Base-by-base conservation (phyloP, 2,329 filamentous ascomycete species). In the Fusarium lateritium region DNA sequence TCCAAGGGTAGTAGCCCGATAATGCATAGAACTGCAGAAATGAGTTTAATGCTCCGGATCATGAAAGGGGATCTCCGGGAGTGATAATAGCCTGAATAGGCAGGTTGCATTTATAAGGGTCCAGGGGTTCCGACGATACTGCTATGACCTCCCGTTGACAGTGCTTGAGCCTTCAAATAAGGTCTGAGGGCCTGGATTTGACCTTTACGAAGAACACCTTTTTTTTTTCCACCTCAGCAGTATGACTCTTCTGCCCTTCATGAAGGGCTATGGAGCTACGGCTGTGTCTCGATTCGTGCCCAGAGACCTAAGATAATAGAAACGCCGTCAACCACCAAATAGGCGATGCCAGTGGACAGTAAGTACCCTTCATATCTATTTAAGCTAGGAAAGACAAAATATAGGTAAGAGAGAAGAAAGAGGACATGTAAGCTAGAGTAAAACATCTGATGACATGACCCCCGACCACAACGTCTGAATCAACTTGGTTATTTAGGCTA, bases 261-360 rank as follows among this genome's bases (percentile, higher is more conserved):
- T 19, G 19, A 19, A 19, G 3, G 19, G 19, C 19, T 19, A 19
- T 19, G 19, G 3, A 19, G 19, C 19, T 3, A 19, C 3, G 19
- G 19, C 2, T 3, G 19, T 19, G 19, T 19, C 19, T 19, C 19
- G 19, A 19, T 49, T 17, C 36, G 34, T 4, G 36, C 19, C 54
- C 54, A 50, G 6, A 50, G 22, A 17, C 54, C 21, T 17, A 50
- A 33, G 15, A 10, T 13, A 21, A 56, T 36, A 14, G 54, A 44
- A 8, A 56, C 8, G 21, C 36, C 36, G 36, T 43, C 44, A 33
- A 56, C 21, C 21, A 50, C 36, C 17, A 43, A 33, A 26, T 21
- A 50, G 22, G 44, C 6, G 13, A 56, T 28, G 42, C 17, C 3
- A 43, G 3, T 3, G 21, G 54, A 24, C 43, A 28, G 5, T 34